Base-by-base conservation (phyloP, 2,329 filamentous ascomycete species). In the Tetracladium maxilliforme region DNA sequence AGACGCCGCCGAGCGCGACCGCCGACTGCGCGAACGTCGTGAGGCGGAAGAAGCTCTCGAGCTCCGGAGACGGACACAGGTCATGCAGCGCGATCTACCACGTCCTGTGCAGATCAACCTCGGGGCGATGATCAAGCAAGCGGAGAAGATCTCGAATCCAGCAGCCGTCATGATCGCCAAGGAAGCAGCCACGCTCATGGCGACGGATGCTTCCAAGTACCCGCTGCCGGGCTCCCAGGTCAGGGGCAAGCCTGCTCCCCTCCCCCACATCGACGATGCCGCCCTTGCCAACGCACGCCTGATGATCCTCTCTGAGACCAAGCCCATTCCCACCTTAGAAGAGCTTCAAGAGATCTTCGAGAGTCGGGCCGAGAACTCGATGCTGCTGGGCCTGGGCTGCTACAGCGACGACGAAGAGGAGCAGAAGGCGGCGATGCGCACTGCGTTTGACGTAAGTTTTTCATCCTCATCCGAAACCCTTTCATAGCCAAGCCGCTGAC, bases 41-140 rank as follows among this genome's bases (percentile, higher is more conserved):
- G 74, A 86, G 41, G 79, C 76, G 43, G 70, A 52, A 60, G 75
- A 45, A 46, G 64, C 41, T 52, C 65, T 74, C 9, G 86, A 95
- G 38, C 79, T 83, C 42, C 75, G 70, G 46, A 67, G 86, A 25
- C 75, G 90, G 40, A 92, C 81, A 2, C 84, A 92, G 43, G 86
- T 92, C n/a, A 73, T 94, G 49, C 87, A 95, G 51, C 73, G 67
- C 37, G 70, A 68, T 4, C 58, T 98, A 9, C 90, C 90, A 6
- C 68, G 87, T 22, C 84, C 90, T 2, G 61, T 64, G 2, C 52
- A 64, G 3, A 60, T 95, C 10, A 76, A 95, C 45, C 51, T 90
- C 13, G 58, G 73, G 25, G 60, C 61, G 2, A 54, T 95, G 35
- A 45, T 84, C 25, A 64, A 70, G 33, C 61, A 60, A 16, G 78